Evolutionary conservation across 202 grass and related monocot species (phyloP).

Genomic region (Setaria viridis): DNA sequence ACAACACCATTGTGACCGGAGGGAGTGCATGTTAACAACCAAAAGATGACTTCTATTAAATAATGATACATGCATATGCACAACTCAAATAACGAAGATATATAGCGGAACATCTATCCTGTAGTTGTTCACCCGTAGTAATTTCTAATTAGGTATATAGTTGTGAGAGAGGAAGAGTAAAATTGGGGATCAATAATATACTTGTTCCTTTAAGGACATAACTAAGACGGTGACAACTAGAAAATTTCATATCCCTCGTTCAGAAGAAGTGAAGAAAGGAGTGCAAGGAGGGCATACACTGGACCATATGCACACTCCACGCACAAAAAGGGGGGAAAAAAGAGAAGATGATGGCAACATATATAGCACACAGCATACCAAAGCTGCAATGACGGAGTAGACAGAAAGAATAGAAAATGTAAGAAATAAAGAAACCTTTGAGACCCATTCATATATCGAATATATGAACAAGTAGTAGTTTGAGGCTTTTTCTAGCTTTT

Average conservation of each 20-base stretch:
- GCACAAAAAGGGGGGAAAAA: background rate
- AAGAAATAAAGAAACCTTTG: slow-evolving; percentile 21
- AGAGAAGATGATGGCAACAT: background rate
- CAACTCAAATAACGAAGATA: background rate
- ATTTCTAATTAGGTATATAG: background rate
- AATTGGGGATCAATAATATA: background rate
- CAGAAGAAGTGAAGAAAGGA: background rate
- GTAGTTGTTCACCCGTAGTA: background rate
- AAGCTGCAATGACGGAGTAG: background rate
- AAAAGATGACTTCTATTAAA: background rate
- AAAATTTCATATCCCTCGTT: background rate
- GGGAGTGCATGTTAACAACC: background rate
- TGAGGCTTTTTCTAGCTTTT: slow-evolving; percentile 28
- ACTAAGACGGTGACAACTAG: background rate
- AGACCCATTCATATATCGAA: background rate
- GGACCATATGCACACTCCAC: background rate
- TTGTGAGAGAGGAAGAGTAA: background rate
- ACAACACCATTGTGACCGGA: background rate
- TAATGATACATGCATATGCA: background rate
- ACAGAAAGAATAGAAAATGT: background rate
- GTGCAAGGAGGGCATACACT: too few relatives aligned
- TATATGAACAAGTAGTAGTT: background rate
- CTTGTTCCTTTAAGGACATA: background rate
- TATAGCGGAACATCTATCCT: background rate
- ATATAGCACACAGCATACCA: background rate